Evolutionary conservation across 345 rosid species (phyloP), one percentile per base, ranked within the genome.

Genomic region (Lepidium sativum): DNA sequence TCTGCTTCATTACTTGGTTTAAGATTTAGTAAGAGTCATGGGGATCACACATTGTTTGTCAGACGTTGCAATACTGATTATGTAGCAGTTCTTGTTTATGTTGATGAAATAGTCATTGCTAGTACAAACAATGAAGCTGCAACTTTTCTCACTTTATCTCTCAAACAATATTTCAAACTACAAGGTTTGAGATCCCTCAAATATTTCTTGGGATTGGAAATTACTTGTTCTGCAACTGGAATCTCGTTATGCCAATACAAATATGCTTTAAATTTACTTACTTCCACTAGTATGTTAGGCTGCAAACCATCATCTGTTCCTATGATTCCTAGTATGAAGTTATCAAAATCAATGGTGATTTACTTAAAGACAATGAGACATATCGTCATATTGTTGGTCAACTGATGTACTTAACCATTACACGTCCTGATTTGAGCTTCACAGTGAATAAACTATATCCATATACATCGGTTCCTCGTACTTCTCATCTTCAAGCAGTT

Each of bases 131-230:
- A 8, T 1, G 2, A 0, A 1, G 6, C 1, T 8, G 23, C 12
- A 0, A 2, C 12, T 3, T 9, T 43, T 1, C 16, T 12, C 0
- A 1, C 0, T n/a, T n/a, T n/a, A 0, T 1, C 3, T 43, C 0
- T 43, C 1, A 11, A 43, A 0, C 0, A 9, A 1, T 1, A 1
- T 1, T 43, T 43, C 13, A 4, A 0, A 18, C 1, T 17, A 1
- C 23, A 12, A 0, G 25, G 1, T 17, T 23, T 16, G 1, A 11
- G 49, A 1, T 23, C 12, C 0, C 12, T 16, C 0, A 43, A 43
- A 8, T 43, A 43, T 1, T 43, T 43, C 1, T 8, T 43, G 12
- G 49, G 49, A 3, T 17, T 43, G 2, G 49, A 43, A 3, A 12
- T 43, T 1, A 23, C 23, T 8, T 0, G 49, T 1, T 16, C 5